phyloP scores from a whole-genome alignment of 1,284 basidiomycete genomes.

The Wolfiporia cocos region DNA sequence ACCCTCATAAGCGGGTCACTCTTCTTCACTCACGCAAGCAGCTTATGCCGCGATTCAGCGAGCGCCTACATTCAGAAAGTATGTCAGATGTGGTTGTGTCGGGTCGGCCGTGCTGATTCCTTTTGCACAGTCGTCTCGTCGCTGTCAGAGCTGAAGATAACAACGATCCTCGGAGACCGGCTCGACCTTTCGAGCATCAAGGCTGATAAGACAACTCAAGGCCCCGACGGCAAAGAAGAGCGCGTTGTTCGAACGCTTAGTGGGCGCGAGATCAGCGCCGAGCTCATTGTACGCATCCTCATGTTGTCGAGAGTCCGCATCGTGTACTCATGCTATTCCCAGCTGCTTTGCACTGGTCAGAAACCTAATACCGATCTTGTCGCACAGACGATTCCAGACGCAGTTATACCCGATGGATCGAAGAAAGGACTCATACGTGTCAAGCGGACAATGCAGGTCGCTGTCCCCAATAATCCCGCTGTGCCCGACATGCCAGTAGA shows the following conservation, averaged over 20 bases:
- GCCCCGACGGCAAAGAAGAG: constrained; percentile 26
- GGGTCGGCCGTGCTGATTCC: neutral
- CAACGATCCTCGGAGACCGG: constrained; percentile 50
- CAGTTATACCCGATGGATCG: constrained; percentile 36
- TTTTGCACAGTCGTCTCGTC: constrained; percentile 34
- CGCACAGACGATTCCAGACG: constrained; percentile 38
- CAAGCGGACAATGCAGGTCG: constrained; percentile 55
- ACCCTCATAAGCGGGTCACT: constrained; percentile 54
- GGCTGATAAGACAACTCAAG: constrained; percentile 20
- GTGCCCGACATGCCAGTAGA: constrained; percentile 1
- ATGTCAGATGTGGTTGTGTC: constrained; percentile 8
- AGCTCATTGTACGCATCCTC: constrained; percentile 45
- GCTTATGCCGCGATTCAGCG: constrained; percentile 55
- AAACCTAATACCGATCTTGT: constrained; percentile 63
- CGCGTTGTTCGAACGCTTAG: constrained; percentile 46
- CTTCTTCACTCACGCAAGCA: constrained; percentile 61
- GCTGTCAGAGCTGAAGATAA: constrained; percentile 36
- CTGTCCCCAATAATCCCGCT: constrained; percentile 16
- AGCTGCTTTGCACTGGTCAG: constrained; percentile 78
- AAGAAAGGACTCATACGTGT: constrained; percentile 47
- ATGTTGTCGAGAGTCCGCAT: neutral
- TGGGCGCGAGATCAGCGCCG: constrained; percentile 54
- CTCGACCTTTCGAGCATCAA: constrained; percentile 37
- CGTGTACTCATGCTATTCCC: neutral
- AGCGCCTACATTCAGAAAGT: constrained; percentile 52